Base-by-base conservation (phyloP, 2,329 filamentous ascomycete species). In the Pseudogymnoascus sp. region DNA sequence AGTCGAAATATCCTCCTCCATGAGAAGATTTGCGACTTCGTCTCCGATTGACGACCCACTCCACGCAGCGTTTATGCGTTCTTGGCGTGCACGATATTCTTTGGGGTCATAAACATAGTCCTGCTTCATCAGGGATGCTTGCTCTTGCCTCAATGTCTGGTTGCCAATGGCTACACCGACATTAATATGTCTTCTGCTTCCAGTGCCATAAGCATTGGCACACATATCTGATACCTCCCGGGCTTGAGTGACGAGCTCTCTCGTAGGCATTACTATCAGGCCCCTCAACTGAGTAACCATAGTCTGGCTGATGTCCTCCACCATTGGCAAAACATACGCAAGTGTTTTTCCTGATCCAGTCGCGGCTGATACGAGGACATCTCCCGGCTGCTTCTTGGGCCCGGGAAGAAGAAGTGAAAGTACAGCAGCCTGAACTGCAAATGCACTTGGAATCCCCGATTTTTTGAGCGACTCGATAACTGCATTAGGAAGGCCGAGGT, bases 321-420 rank as follows among this genome's bases (percentile, higher is more conserved):
- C 83, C 64, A 99, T 86, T 0, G 95, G 95, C 2, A 99, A 78
- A 0, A 93, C 85, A 71, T 99, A 99, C 0, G 93, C 89, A 14
- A 99, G 76, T 0, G 95, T 99, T 74, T 99, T 99, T 63, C 95
- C 95, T 0, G 95, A 97, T 7, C 95, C 95, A 0, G 95, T 99
- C 1, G 93, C 90, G 0, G 96, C 95, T 6, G 92, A 95, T 2
- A 99, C 88, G 50, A 96, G 88, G 4, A 99, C 76, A 73, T 99
- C 95, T 4, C 91, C 89, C 1, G 83, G 77, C 37, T 86, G 82
- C 37, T 83, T 78, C 63, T 82, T 79, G 44, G 83, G 81, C 0
- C 82, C 84, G 21, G 85, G 87, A 3, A 96, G 79, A 4, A 99
- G 81, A 42, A 96, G 80, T 0, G 93, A 93, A 25, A 99, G 81